phyloP scores from a whole-genome alignment of 1,284 basidiomycete species.

The Cryptococcus deneoformans region DNA sequence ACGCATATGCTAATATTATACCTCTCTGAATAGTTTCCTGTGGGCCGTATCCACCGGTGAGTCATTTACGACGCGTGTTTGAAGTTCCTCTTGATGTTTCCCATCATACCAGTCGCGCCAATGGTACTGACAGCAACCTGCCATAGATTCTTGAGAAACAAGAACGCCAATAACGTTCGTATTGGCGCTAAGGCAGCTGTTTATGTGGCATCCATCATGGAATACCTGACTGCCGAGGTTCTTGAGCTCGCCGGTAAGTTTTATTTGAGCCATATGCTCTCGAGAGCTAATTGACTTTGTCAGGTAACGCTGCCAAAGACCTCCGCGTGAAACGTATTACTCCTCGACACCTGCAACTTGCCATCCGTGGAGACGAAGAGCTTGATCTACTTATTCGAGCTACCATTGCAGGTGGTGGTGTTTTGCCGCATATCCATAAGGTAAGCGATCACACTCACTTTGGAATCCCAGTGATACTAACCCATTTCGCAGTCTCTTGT shows the following conservation, averaged over 20 bases:
- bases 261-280: not conserved
- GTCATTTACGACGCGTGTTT: not conserved
- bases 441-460: constrained; percentile 18
- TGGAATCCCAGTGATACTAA: constrained; percentile 1
- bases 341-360: constrained; percentile 63
- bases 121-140: not conserved
- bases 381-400: constrained; percentile 55
- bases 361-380: constrained; percentile 90
- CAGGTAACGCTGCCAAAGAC: constrained; percentile 96
- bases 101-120: not conserved
- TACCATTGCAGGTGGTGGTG: constrained; percentile 74
- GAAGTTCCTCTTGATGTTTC: not conserved
- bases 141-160: constrained; percentile 79
- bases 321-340: constrained; percentile 95
- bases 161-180: constrained; percentile 83
- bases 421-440: constrained; percentile 96
- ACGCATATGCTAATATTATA: constrained; percentile 3
- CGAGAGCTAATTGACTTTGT: not conserved
- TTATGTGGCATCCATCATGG: constrained; percentile 51
- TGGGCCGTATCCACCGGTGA: constrained; percentile 47
- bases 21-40: constrained; percentile 33
- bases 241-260: constrained; percentile 50
- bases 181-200: constrained; percentile 52
- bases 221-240: constrained; percentile 53
- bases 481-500: constrained; percentile 27